These are phyloP conservation scores for Pseudoscleropodium purum DNA, from an alignment of 225 moss, liverwort and hornwort genomes.

Conservation along the genomic window DNA sequence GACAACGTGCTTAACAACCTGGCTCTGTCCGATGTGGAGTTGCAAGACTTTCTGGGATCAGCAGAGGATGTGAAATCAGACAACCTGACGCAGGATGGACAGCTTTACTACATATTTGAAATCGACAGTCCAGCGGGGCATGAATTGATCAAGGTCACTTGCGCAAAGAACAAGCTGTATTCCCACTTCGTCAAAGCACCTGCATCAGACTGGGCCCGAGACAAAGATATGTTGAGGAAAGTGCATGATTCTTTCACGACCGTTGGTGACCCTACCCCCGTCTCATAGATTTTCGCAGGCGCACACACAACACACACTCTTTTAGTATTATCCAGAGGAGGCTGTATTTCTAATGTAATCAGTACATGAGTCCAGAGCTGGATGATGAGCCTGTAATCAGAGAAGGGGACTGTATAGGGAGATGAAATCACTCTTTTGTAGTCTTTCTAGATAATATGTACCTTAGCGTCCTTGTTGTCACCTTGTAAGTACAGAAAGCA, in stretches of 20 bases:
- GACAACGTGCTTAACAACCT: constrained; percentile 85
- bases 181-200: constrained; percentile 97
- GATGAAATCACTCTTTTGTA: constrained; percentile 7
- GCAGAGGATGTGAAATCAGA: constrained; percentile 67
- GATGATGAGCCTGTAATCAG: constrained; percentile 7
- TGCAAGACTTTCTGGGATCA: constrained; percentile 78
- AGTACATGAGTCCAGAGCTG: constrained; percentile 5
- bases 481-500: constrained; percentile 33
- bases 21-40: constrained; percentile 80
- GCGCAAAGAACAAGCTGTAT: constrained; percentile 98
- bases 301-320: background rate
- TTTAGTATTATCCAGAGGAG: background rate
- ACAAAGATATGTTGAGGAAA: constrained; percentile 64
- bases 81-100: constrained; percentile 61
- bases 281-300: constrained; percentile 7
- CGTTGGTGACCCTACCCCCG: constrained; percentile 43
- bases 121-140: constrained; percentile 86
- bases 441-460: constrained; percentile 18
- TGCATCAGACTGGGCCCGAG: constrained; percentile 72
- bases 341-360: constrained; percentile 32
- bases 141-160: constrained; percentile 91
- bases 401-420: constrained; percentile 21
- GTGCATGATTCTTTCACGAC: constrained; percentile 89
- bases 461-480: constrained; percentile 13
- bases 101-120: constrained; percentile 81